Evolutionary conservation across 495 filamentous ascomycete species (phyloP).

Genomic region (Penicillium pancosmium): DNA sequence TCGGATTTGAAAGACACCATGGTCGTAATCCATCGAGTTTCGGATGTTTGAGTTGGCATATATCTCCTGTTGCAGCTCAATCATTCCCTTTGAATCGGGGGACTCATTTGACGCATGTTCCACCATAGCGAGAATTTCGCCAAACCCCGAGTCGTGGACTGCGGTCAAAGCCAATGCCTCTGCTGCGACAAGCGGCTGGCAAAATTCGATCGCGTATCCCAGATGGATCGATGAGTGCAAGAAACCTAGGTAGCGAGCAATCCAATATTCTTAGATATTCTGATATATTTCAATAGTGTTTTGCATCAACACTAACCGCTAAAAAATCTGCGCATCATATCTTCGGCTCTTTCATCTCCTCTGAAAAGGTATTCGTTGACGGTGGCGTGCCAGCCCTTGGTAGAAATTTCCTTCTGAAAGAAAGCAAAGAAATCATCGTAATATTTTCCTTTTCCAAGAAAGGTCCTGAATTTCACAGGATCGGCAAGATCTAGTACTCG

Average conservation of each 20-base stretch:
- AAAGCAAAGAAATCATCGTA: constrained; percentile 40
- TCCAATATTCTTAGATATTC: too few species aligned
- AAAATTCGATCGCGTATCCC: constrained; percentile 42
- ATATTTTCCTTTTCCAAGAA: constrained; percentile 25
- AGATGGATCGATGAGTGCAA: constrained; percentile 45
- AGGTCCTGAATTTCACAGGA: constrained; percentile 24
- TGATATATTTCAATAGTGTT: too few species aligned
- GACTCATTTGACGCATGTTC: constrained; percentile 14
- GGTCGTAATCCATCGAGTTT: constrained; percentile 25
- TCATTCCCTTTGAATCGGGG: constrained; percentile 7
- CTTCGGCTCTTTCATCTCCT: constrained; percentile 30
- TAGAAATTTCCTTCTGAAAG: constrained; percentile 38
- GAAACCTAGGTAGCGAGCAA: constrained; percentile 17
- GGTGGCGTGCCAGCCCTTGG: constrained; percentile 30
- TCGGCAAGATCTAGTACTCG: constrained; percentile 28
- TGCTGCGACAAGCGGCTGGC: constrained; percentile 37
- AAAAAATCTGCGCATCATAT: constrained; percentile 34
- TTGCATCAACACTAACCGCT: constrained; percentile 16
- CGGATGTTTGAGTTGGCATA: constrained; percentile 19
- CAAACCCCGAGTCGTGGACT: constrained; percentile 27
- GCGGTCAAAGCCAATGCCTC: constrained; percentile 44
- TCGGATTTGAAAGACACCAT: constrained; percentile 22
- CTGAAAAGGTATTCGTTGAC: constrained; percentile 36
- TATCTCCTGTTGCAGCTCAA: constrained; percentile 17
- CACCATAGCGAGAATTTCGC: constrained; percentile 15